Percentiles rank a stretch among this genome's conserved stretches.
Conservation (phyloP, 345 rosid species). For the Microcos paniculata region DNA sequence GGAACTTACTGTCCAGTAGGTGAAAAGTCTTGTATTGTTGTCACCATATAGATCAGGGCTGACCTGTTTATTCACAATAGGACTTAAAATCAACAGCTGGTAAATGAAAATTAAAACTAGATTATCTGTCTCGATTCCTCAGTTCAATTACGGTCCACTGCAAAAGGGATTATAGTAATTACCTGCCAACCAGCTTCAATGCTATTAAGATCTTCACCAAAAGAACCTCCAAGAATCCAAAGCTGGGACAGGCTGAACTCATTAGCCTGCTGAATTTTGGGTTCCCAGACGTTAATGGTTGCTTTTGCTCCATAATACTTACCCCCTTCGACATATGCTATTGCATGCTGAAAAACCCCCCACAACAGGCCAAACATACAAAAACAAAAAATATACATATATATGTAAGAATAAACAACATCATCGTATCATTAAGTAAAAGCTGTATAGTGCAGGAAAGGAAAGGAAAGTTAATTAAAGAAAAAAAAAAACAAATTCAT, state of each 20-base stretch:
- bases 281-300: conserved; percentile 97
- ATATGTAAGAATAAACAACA: conserved; percentile 19
- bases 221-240: conserved; percentile 95
- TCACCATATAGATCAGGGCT: conserved; percentile 99
- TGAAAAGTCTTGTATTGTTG: conserved; percentile 97
- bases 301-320: conserved; percentile 93
- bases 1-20: conserved; percentile 95
- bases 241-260: conserved; percentile 98
- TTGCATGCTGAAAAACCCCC: conserved; percentile 71
- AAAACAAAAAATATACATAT: conserved; percentile 16
- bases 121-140: conserved; percentile 1
- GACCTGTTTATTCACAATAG: conserved; percentile 52
- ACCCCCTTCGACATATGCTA: conserved; percentile 92
- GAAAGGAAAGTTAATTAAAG: neutral
- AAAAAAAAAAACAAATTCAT: neutral
- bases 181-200: conserved; percentile 99
- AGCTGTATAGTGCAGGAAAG: neutral
- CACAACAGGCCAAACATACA: conserved; percentile 17
- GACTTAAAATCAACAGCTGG: conserved; percentile 7
- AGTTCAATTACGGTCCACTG: conserved; percentile 22
- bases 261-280: conserved; percentile 86
- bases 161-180: neutral
- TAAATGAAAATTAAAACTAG: neutral
- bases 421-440: conserved; percentile 1
- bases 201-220: conserved; percentile 97